Evolutionary conservation across 495 filamentous ascomycete species (phyloP), one percentile per base, ranked within the genome.

Genomic region (Viridothelium virens): DNA sequence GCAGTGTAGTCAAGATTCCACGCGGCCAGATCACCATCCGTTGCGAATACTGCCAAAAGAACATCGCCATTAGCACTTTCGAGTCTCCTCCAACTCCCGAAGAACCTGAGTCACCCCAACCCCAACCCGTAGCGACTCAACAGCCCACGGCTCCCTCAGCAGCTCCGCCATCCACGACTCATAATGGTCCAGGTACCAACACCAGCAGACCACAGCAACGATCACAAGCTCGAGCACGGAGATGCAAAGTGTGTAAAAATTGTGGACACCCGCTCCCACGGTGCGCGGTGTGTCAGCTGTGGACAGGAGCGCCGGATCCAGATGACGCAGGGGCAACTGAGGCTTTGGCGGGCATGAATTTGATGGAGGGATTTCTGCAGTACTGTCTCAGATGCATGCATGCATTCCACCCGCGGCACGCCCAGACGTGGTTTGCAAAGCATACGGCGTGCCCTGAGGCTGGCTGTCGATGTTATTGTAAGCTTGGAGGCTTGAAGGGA

Each of bases 311-410:
- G 61, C 88, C 89, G 65, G 84, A 91, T 68, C 85, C 85, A n/a
- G 80, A 63, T 4, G 72, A 71, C 38, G 71, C 50, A 14, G 68
- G 38, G 41, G 65, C 61, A 65, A 69, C 46, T 38, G 62, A 69
- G 50, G 59, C 47, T 67, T 66, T 71, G 70, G 68, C 68, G 0
- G 74, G 77, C 48, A 68, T 68, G 9, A 80, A 81, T 16, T 38
- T 79, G 10, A 78, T 83, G 78, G 74, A 75, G 48, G 74, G 79
- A 38, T 82, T 85, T 63, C 83, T 92, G 59, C 88, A 86, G 0
- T 96, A 96, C 72, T 98, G 94, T 70, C 84, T 92, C 47, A 83
- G 83, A 66, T 98, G 94, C 74, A 89, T 90, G 71, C 94, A 98
- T 79, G 91, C 90, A 12, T 86, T 90, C 72, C 94, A 98, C 75